Evolutionary conservation across 1,284 basidiomycete genomes (phyloP), one percentile per base, ranked within the genome.

Genomic region (Fomitiporia mediterranea): DNA sequence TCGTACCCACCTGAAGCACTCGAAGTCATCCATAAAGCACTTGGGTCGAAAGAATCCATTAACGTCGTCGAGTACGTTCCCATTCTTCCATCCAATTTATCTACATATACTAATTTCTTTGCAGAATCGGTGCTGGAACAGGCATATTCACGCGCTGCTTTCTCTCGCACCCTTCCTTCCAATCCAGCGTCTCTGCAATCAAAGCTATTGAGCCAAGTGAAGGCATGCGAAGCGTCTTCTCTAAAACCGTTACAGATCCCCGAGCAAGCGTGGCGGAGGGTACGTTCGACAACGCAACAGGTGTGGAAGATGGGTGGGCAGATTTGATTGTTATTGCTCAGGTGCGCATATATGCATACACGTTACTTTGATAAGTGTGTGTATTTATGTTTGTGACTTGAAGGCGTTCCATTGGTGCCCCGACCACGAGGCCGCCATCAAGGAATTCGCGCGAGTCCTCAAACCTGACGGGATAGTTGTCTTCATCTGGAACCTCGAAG

Each of bases 371-470:
- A 25, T n/a, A 53, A 60, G 13, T 15, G 42, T n/a, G 2, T 42
- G 9, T 17, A 4, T 53, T 8, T n/a, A 28, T 7, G 25, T 7
- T 25, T 8, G 11, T 28, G 11, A 11, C 4, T 6, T 8, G 2
- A 21, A 90, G 83, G 89, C 89, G 13, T 91, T 83, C 65, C 89
- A 91, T 69, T 91, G 89, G 89, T 88, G 85, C 63, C 84, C 83
- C 4, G 79, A 91, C 66, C 85, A 81, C 65, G 75, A 81, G 57
- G 76, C 73, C 52, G 86, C 88, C 1, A 74, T 76, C 13, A 69
- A 68, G 0, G 89, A 91, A 65, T 86, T 91, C 65, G 74, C 79
- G 21, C 78, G 89, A 35, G 78, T 89, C 62, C 71, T 91, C 47
- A 88, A 86, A 65, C 83, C 84, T 0, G 69, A 71, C 32, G 89